Percentiles rank a stretch among this genome's conserved stretches.
phyloP scores from a whole-genome alignment of 768 basidiomycete species.

The Lentinus tigrinus region DNA sequence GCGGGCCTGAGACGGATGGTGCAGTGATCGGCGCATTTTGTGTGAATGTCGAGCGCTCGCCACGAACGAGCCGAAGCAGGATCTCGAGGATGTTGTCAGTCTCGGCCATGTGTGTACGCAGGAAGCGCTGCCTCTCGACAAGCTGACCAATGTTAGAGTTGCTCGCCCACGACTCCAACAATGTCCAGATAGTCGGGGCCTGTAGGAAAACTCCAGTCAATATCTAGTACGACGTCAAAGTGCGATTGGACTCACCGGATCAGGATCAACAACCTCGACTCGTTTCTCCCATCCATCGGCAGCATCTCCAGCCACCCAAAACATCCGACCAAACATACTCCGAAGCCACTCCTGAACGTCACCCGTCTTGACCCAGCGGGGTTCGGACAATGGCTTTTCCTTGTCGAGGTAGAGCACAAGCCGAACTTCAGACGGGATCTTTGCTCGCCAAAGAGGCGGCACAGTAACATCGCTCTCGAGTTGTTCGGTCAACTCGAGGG shows the following conservation, averaged over 20 bases:
- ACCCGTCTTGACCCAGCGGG: slow-evolving; percentile 95
- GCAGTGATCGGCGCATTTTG: slow-evolving; percentile 62
- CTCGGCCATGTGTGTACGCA: slow-evolving; percentile 84
- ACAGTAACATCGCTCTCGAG: slow-evolving; percentile 59
- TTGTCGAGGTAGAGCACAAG: slow-evolving; percentile 82
- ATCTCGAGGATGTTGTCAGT: slow-evolving; percentile 92
- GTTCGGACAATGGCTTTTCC: slow-evolving; percentile 86
- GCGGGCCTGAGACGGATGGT: slow-evolving; percentile 65
- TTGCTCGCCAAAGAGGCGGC: slow-evolving; percentile 65
- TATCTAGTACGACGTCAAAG: background rate
- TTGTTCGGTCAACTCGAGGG: slow-evolving; percentile 48
- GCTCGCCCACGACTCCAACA: slow-evolving; percentile 87
- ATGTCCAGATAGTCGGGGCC: slow-evolving; percentile 90
- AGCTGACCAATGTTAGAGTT: slow-evolving; percentile 76
- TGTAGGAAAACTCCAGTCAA: slow-evolving; percentile 30
- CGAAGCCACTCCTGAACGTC: slow-evolving; percentile 93
- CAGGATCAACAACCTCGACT: slow-evolving; percentile 89
- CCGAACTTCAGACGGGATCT: slow-evolving; percentile 54
- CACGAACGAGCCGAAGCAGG: slow-evolving; percentile 85
- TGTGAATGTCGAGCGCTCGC: slow-evolving; percentile 77
- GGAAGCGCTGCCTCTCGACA: slow-evolving; percentile 82
- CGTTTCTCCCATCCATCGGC: slow-evolving; percentile 95
- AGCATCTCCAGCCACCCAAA: slow-evolving; percentile 80
- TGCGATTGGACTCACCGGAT: slow-evolving; percentile 63
- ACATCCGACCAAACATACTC: slow-evolving; percentile 85